Evolutionary conservation across 805 yeast species (phyloP).

Genomic region (Kuraishia borneana): DNA sequence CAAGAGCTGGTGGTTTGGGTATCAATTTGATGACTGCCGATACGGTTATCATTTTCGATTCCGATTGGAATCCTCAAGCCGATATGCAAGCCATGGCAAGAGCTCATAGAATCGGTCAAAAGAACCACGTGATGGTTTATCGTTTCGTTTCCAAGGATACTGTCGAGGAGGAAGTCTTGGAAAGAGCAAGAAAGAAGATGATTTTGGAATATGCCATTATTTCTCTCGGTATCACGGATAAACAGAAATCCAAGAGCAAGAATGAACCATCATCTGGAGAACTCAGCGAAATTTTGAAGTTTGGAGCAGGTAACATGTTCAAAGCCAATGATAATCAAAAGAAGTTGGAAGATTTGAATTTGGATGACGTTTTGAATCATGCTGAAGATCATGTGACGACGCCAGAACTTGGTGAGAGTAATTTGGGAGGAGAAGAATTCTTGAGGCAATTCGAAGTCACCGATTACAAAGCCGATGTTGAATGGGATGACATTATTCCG

Average conservation of each 20-base stretch:
- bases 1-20: constrained; percentile 99
- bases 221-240: constrained; percentile 88
- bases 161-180: constrained; percentile 94
- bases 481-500: constrained; percentile 99
- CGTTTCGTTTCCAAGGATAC: constrained; percentile 97
- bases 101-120: constrained; percentile 99
- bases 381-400: constrained; percentile 97
- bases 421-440: constrained; percentile 96
- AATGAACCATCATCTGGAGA: constrained; percentile 77
- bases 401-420: constrained; percentile 95
- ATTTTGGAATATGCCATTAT: constrained; percentile 95
- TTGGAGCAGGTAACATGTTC: constrained; percentile 98
- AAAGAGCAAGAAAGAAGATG: constrained; percentile 96
- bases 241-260: constrained; percentile 39
- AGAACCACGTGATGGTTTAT: constrained; percentile 94
- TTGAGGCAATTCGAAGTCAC: constrained; percentile 96
- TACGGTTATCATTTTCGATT: constrained; percentile 94
- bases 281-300: constrained; percentile 84
- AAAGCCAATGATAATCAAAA: constrained; percentile 88
- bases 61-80: constrained; percentile 99
- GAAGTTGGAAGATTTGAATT: constrained; percentile 86
- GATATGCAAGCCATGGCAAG: constrained; percentile 99
- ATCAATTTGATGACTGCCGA: constrained; percentile 98
- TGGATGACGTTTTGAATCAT: constrained; percentile 91
- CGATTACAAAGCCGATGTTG: constrained; percentile 95